Evolutionary conservation across 2,329 filamentous ascomycete species (phyloP).

Genomic region (Fusarium sp.): DNA sequence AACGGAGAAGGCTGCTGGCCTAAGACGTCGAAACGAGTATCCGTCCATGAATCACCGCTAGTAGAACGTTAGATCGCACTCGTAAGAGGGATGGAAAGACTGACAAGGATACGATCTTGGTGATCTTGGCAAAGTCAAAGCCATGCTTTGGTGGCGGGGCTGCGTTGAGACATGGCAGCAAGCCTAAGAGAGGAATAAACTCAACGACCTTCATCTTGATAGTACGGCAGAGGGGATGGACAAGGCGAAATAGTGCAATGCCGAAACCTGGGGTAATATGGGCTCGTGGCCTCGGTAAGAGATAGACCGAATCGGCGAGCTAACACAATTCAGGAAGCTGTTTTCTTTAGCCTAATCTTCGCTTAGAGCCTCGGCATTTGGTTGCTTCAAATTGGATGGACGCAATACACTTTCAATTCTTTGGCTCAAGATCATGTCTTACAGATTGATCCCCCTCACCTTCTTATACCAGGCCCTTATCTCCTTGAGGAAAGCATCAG

Average conservation of each 20-base stretch:
- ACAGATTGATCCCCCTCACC: background rate
- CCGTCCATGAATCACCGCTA: constrained; percentile 21
- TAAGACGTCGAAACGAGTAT: constrained; percentile 12
- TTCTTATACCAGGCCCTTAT: background rate
- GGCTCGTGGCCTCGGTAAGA: background rate
- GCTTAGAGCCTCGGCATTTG: no score
- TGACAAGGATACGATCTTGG: background rate
- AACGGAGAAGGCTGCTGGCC: background rate
- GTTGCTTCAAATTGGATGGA: background rate
- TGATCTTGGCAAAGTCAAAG: background rate
- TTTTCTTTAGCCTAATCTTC: background rate
- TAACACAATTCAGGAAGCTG: background rate
- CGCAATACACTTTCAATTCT: fast-evolving
- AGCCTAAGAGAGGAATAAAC: background rate
- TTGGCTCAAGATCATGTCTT: fast-evolving
- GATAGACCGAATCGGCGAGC: background rate
- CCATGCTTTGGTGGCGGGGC: background rate
- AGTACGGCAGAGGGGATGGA: background rate
- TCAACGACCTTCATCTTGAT: background rate
- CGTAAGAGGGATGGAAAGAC: fast-evolving
- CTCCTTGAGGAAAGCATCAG: background rate
- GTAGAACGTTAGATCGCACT: background rate
- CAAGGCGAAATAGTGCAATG: background rate
- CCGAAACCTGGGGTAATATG: background rate
- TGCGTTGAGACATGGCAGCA: background rate